Conservation (phyloP, 306 rosid species). For the Ormosia emarginata region DNA sequence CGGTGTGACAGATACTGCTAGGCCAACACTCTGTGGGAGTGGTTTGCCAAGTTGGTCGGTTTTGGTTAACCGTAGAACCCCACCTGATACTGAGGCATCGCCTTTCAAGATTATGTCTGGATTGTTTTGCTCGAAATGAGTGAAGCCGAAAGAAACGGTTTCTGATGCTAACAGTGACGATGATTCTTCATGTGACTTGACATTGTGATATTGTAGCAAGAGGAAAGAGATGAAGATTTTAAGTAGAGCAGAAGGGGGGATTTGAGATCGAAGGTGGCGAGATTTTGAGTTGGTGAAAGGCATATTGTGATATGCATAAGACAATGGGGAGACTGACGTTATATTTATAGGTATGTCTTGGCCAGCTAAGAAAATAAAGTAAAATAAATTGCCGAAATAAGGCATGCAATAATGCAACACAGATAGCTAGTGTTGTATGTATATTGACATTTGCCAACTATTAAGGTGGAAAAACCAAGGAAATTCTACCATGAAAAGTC, state of each 20-base stretch:
- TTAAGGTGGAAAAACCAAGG: constrained; percentile 5
- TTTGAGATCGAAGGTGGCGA: not conserved
- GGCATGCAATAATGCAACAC: not conserved
- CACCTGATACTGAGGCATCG: not conserved
- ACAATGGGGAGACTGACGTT: not conserved
- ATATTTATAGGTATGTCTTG: not conserved
- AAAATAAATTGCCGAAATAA: not conserved
- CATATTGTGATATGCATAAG: not conserved
- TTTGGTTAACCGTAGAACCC: constrained; percentile 21
- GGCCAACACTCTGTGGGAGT: constrained; percentile 17
- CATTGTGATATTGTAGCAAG: constrained; percentile 4
- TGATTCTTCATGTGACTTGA: not conserved
- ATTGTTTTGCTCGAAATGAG: not conserved
- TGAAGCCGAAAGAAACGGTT: not conserved
- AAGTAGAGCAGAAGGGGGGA: not conserved
- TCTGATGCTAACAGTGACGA: not conserved
- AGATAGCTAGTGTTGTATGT: not conserved
- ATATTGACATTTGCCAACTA: not conserved
- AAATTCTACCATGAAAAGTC: not conserved
- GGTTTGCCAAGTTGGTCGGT: not conserved
- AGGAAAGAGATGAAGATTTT: constrained; percentile 9
- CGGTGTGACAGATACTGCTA: not conserved
- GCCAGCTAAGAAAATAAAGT: not conserved
- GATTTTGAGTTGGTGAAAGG: not conserved
- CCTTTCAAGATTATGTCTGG: not conserved